A percentile compares a stretch with the other conserved stretches of the same genome.
Conservation (phyloP, 1,284 basidiomycete species). For the Uromyces viciae-fabae region DNA sequence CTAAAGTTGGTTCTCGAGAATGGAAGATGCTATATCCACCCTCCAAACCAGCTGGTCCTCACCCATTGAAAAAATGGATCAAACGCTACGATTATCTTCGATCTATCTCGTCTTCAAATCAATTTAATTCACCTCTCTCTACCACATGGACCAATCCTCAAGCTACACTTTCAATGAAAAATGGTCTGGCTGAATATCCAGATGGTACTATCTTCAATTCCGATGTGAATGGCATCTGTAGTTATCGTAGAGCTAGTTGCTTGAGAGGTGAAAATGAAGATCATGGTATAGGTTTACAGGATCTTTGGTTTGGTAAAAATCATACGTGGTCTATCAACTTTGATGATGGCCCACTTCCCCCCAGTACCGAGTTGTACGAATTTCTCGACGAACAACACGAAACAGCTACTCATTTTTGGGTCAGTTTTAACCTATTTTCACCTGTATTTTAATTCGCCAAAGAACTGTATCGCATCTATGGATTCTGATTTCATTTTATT, state of each 20-base stretch:
- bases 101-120: slow-evolving; percentile 3
- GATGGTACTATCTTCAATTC: neutral
- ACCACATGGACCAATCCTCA: slow-evolving; percentile 1
- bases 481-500: neutral
- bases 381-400: slow-evolving; percentile 2
- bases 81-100: slow-evolving; percentile 31
- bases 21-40: slow-evolving; percentile 33
- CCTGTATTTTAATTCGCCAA: neutral
- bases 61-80: slow-evolving; percentile 10
- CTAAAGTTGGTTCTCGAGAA: slow-evolving; percentile 20
- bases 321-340: slow-evolving; percentile 38
- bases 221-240: slow-evolving; percentile 25
- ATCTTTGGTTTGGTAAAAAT: slow-evolving; percentile 24
- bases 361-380: neutral
- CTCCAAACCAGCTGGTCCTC: slow-evolving; percentile 16
- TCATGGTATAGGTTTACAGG: slow-evolving; percentile 12
- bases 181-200: slow-evolving; percentile 28
- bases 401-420: slow-evolving; percentile 38
- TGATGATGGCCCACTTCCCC: slow-evolving; percentile 43
- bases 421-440: neutral
- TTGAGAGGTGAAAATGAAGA: slow-evolving; percentile 12
- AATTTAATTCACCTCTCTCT: slow-evolving; percentile 11
- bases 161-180: slow-evolving; percentile 15
- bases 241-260: slow-evolving; percentile 35
- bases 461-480: neutral